These are phyloP conservation scores for Usnea hakonensis DNA, from an alignment of 495 filamentous ascomycete species.

Conservation along the genomic window DNA sequence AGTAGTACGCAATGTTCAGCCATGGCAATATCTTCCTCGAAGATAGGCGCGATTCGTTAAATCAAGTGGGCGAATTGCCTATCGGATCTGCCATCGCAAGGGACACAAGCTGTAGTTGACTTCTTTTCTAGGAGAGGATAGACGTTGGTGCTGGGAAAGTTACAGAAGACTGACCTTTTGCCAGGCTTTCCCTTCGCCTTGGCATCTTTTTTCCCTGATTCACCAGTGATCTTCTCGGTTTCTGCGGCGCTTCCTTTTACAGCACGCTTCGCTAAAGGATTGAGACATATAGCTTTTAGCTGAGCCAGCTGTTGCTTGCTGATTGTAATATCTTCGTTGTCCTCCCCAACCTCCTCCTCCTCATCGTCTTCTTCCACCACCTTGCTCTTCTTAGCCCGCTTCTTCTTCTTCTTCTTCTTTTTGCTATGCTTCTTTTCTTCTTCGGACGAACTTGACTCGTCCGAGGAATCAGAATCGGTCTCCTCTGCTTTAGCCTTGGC, in stretches of 20 bases:
- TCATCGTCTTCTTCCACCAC: conserved; percentile 13
- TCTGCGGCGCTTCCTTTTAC: conserved; percentile 17
- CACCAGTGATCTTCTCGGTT: conserved; percentile 21
- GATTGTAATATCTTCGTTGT: conserved; percentile 23
- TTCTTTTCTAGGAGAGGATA: not conserved
- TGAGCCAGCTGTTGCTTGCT: conserved; percentile 24
- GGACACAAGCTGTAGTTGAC: not conserved
- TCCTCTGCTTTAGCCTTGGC: conserved; percentile 31
- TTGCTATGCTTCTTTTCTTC: conserved; percentile 33
- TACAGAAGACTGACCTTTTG: conserved; percentile 17
- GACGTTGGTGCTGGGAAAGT: not conserved
- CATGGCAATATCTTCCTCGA: not conserved
- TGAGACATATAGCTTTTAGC: conserved; percentile 22
- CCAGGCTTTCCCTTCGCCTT: conserved; percentile 13
- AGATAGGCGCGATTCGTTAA: not conserved
- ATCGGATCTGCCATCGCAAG: conserved; percentile 13
- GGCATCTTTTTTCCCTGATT: conserved; percentile 7
- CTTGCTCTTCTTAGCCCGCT: conserved; percentile 26
- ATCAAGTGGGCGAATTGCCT: conserved; percentile 23
- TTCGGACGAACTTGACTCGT: conserved; percentile 30
- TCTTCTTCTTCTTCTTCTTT: conserved; percentile 27
- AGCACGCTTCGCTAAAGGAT: conserved; percentile 11
- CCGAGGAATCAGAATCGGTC: conserved; percentile 32
- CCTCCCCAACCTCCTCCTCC: conserved; percentile 1
- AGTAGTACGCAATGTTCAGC: not conserved